Base-by-base conservation (phyloP, 768 basidiomycete species). In the Mycena latifolia region DNA sequence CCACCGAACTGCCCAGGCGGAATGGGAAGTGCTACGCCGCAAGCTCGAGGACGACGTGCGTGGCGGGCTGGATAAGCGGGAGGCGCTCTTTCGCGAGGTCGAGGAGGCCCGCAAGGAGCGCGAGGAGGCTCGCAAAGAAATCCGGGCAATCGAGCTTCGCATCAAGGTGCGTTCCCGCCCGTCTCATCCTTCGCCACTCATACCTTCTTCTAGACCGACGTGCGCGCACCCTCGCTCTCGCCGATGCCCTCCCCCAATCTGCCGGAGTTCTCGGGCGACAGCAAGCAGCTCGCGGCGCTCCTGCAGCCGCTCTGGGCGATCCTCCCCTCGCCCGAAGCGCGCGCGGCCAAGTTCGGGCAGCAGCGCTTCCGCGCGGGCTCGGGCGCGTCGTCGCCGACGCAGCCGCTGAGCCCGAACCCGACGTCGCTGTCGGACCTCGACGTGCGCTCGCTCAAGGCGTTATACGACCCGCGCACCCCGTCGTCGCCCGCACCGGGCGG, bases 281-380 rank as follows among this genome's bases (percentile, higher is more conserved):
- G 86, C 20, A 81, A 82, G 27, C 83, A 85, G 9, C 81, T 94
- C 65, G 81, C 89, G 39, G 81, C 88, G 7, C 76, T 90, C 24
- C 85, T 97, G 31, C 85, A 85, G 55, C 88, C 92, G 12, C 71
- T 97, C 25, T 99, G 95, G 95, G 78, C 84, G 6, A 82, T 91
- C 43, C 86, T 98, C 0, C 96, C 96, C 14, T 92, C 94, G 2
- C 89, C 93, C 12, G 93, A 96, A 77, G 86, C 90, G 15, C 92
- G 96, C 29, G 90, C 88, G 1, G 79, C 88, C 54, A 92, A 88
- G 71, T 85, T 92, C 68, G 79, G 76, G 45, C 73, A 75, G 61
- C 82, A 77, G 52, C 84, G 84, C 60, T 86, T 84, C 78, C 87
- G 84, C 64, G 79, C 81, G 39, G 85, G 81, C 46, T 83, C 85